Evolutionary conservation across 768 basidiomycete genomes (phyloP).

Genomic region (Flagelloscypha sp.): DNA sequence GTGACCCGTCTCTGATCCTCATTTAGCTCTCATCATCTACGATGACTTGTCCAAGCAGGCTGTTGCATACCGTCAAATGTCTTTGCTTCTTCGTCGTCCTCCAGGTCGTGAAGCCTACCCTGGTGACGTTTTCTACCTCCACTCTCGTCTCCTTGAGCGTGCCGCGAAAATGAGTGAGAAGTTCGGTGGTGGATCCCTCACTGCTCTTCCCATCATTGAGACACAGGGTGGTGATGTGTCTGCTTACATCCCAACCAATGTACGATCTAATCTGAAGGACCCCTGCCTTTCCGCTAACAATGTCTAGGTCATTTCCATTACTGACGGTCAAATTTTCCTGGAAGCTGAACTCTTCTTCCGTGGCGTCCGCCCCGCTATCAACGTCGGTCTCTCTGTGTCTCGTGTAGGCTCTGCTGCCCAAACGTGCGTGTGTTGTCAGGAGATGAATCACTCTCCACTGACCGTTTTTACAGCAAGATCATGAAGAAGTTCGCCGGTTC

Average conservation of each 20-base stretch:
- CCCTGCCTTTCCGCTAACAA: slow-evolving; percentile 4
- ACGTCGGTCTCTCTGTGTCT: slow-evolving; percentile 99
- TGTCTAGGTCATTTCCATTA: slow-evolving; percentile 93
- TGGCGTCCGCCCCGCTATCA: slow-evolving; percentile 99
- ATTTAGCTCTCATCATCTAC: slow-evolving; percentile 89
- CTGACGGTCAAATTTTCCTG: slow-evolving; percentile 99
- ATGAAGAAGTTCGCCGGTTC: slow-evolving; percentile 99
- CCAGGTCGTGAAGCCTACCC: slow-evolving; percentile 99
- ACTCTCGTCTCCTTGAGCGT: slow-evolving; percentile 99
- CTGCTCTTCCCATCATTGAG: slow-evolving; percentile 98
- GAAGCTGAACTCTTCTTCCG: slow-evolving; percentile 99
- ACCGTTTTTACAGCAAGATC: slow-evolving; percentile 57
- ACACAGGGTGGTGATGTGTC: slow-evolving; percentile 99
- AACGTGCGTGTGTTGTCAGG: slow-evolving; percentile 56
- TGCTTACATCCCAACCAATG: slow-evolving; percentile 94
- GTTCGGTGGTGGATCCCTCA: slow-evolving; percentile 97
- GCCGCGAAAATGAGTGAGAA: slow-evolving; percentile 99
- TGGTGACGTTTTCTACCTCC: slow-evolving; percentile 99
- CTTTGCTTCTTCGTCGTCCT: slow-evolving; percentile 97
- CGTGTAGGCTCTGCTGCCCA: slow-evolving; percentile 99
- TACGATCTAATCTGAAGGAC: slow-evolving; percentile 25
- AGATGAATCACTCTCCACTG: slow-evolving; percentile 4
- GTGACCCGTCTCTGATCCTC: slow-evolving; percentile 1
- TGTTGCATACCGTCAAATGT: slow-evolving; percentile 99
- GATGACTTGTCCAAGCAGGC: slow-evolving; percentile 99